Percentiles rank a stretch among this genome's conserved stretches.
These are phyloP conservation scores for Paraphaeosphaeria sporulosa DNA, from an alignment of 2,329 filamentous ascomycete species.

Conservation along the genomic window DNA sequence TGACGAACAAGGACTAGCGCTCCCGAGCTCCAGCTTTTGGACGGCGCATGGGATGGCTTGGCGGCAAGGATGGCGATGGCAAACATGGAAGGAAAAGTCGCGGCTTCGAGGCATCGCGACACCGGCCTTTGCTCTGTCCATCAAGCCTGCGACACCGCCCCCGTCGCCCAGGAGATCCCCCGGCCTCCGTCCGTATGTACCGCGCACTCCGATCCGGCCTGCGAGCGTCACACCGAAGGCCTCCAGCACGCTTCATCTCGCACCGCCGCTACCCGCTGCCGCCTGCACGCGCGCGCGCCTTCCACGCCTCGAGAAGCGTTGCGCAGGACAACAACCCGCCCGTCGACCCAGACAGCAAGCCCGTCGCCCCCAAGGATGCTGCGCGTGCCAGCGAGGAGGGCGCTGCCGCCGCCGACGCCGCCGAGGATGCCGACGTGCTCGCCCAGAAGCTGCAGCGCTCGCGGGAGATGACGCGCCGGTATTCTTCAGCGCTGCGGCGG, in stretches of 20 bases:
- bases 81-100: constrained; percentile 27
- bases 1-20: not conserved
- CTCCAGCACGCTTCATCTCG: constrained; percentile 46
- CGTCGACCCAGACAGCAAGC: constrained; percentile 36
- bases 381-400: constrained; percentile 30
- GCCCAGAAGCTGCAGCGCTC: constrained; percentile 48
- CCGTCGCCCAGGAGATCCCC: constrained; percentile 23
- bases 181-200: constrained; percentile 48
- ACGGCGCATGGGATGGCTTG: constrained; percentile 2
- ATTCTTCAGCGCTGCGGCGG: constrained; percentile 44
- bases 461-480: constrained; percentile 42
- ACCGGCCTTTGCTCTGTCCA: constrained; percentile 27
- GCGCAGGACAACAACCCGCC: constrained; percentile 39
- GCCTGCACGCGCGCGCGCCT: constrained; percentile 36
- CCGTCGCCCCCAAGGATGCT: constrained; percentile 32
- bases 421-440: constrained; percentile 43
- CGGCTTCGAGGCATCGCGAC: constrained; percentile 20
- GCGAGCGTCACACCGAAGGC: constrained; percentile 49
- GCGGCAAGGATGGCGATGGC: constrained; percentile 15
- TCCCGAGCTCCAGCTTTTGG: not conserved
- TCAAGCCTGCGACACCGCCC: constrained; percentile 20
- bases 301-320: constrained; percentile 43
- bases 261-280: constrained; percentile 45
- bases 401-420: constrained; percentile 30
- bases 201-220: constrained; percentile 50